These are phyloP conservation scores for Leccinum obscurum DNA, from an alignment of 768 basidiomycete genomes.

Conservation along the genomic window DNA sequence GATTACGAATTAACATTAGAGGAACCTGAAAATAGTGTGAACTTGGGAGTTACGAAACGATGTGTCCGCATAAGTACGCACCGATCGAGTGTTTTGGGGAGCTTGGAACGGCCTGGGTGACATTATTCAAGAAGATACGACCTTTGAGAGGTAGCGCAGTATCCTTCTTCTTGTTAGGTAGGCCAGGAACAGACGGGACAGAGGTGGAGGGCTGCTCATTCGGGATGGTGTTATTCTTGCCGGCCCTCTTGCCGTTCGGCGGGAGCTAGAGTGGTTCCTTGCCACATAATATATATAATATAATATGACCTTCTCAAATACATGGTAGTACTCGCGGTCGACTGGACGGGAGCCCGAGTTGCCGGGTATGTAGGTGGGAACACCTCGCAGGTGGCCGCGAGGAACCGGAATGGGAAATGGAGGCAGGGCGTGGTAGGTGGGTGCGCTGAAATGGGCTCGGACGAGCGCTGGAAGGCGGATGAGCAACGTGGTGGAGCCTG, in stretches of 20 bases:
- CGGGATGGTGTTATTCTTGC: conserved; percentile 85
- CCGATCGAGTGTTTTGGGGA: conserved; percentile 59
- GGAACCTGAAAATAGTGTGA: conserved; percentile 38
- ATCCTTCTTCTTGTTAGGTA: conserved; percentile 69
- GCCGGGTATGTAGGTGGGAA: too few species aligned
- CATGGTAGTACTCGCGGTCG: conserved; percentile 90
- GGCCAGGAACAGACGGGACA: conserved; percentile 47
- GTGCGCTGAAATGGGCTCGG: too few species aligned
- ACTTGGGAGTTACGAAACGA: conserved; percentile 1
- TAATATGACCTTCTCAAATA: conserved; percentile 98
- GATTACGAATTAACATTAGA: conserved; percentile 63
- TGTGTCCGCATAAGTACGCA: conserved; percentile 37
- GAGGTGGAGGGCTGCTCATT: conserved; percentile 71
- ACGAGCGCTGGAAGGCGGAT: too few species aligned
- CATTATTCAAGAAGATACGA: conserved; percentile 95
- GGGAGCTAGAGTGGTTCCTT: conserved; percentile 76
- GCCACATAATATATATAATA: conserved; percentile 56
- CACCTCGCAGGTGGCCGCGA: too few species aligned
- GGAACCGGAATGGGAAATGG: too few species aligned
- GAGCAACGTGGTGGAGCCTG: too few species aligned
- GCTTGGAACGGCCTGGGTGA: conserved; percentile 74
- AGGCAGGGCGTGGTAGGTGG: too few species aligned
- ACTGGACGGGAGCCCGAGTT: conserved; percentile 35
- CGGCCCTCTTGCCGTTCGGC: conserved; percentile 62
- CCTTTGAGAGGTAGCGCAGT: conserved; percentile 90